phyloP scores from a whole-genome alignment of 2,329 filamentous ascomycete genomes.

The Pezicula rhizophila region DNA sequence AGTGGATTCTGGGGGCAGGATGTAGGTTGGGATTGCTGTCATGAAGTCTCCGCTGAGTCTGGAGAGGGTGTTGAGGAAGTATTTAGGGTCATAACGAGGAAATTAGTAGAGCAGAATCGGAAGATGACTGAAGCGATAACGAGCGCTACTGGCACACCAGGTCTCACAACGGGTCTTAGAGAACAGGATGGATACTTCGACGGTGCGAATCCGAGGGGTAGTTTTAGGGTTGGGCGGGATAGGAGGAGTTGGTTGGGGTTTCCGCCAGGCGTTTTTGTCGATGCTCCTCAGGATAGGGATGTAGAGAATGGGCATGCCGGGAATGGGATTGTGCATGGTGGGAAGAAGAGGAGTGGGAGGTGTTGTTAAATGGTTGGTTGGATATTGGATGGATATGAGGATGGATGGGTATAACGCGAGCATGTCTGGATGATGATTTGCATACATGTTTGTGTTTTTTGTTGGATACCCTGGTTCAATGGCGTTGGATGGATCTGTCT shows the following conservation, averaged over 20 bases:
- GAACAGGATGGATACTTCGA: constrained; percentile 36
- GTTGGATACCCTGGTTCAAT: neutral
- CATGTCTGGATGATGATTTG: neutral
- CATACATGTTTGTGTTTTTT: neutral
- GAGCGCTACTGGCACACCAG: constrained; percentile 39
- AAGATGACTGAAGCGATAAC: constrained; percentile 43
- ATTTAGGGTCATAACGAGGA: constrained; percentile 83
- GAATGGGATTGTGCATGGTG: constrained; percentile 14
- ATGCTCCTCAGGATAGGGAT: constrained; percentile 21
- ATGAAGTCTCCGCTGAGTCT: constrained; percentile 91
- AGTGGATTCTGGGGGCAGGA: constrained; percentile 87
- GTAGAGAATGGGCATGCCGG: constrained; percentile 6
- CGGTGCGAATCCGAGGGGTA: constrained; percentile 42
- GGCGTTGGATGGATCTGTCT: neutral
- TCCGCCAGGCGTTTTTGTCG: constrained; percentile 38
- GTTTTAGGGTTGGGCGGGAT: constrained; percentile 57
- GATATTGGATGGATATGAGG: neutral
- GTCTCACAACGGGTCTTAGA: constrained; percentile 26
- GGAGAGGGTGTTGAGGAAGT: constrained; percentile 96
- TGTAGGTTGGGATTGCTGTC: constrained; percentile 92
- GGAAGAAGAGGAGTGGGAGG: constrained; percentile 26
- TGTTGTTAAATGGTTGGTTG: constrained; percentile 15
- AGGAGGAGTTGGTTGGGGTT: constrained; percentile 61
- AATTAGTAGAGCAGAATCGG: constrained; percentile 68
- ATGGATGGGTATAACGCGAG: neutral